Evolutionary conservation across 306 rosid species (phyloP), one percentile per base, ranked within the genome.

Genomic region (Citrullus mucosospermus): DNA sequence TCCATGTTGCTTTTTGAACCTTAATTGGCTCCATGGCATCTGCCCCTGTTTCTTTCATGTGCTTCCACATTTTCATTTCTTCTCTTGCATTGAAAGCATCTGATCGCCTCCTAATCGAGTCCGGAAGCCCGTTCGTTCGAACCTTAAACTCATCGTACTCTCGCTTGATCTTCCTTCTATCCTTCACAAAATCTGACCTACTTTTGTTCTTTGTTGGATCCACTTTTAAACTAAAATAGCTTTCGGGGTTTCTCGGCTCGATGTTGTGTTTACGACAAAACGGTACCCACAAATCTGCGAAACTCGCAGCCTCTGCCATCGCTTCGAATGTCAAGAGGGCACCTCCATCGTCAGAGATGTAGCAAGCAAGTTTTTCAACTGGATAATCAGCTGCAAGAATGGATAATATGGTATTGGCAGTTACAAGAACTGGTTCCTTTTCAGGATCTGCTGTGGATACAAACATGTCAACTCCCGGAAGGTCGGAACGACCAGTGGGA

Each of bases 81-180:
- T 88, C 91, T 78, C 91, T 88, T 17, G 91, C 89, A 76, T 88
- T 86, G 79, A 88, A 88, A 7, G 91, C 89, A 6, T 94, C 98
- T 0, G 97, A 95, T 78, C 93, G 88, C 82, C 96, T 89, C 88
- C 85, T 84, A 36, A 93, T 94, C 6, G 96, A 89, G 82, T 93
- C 97, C 7, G 96, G 95, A 65, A 94, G 90, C 51, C 95, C 86
- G 43, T 94, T 94, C 6, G 93, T 89, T 78, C 90, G 83, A 17
- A 94, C 96, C 84, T 92, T 94, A 78, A 94, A 94, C 84, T 94
- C 98, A 77, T 94, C 98, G 60, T 89, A 94, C 83, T 94, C 98
- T 78, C 98, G 90, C 87, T 92, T 94, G 83, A 94, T 89, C 78
- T 89, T 89, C 84, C 98, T 89, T 51, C 98, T 83, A 59, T 92